Conservation (phyloP, 345 rosid species). For the Gynandropsis gynandra region DNA sequence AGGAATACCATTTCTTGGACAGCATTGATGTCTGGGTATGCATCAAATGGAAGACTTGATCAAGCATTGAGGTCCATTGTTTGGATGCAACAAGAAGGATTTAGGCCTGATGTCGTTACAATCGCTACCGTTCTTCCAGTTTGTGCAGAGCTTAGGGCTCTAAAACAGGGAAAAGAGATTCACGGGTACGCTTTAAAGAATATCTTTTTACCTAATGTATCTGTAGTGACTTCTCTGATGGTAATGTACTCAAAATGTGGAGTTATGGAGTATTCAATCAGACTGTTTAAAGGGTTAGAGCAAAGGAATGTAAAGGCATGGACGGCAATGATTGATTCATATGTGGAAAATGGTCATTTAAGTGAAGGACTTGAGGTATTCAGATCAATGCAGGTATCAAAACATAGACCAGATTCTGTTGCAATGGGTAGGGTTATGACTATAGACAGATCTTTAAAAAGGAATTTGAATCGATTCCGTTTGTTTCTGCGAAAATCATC, state of each 20-base stretch:
- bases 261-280: constrained; percentile 41
- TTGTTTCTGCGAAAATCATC: constrained; percentile 53
- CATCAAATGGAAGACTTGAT: constrained; percentile 60
- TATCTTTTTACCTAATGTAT: constrained; percentile 63
- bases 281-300: constrained; percentile 48
- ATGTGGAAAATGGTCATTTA: constrained; percentile 32
- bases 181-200: constrained; percentile 77
- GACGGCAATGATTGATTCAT: constrained; percentile 71
- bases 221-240: constrained; percentile 62
- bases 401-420: constrained; percentile 67
- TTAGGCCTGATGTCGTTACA: constrained; percentile 65
- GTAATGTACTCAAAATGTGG: constrained; percentile 78
- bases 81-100: constrained; percentile 97
- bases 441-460: constrained; percentile 55
- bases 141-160: constrained; percentile 53
- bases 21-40: constrained; percentile 76
- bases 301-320: constrained; percentile 55
- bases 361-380: constrained; percentile 40
- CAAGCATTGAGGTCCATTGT: constrained; percentile 79
- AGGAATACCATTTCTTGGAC: constrained; percentile 85
- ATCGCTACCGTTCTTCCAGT: constrained; percentile 73
- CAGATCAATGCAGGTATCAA: constrained; percentile 59
- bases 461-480: constrained; percentile 47
- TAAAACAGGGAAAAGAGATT: constrained; percentile 72
- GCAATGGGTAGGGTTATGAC: constrained; percentile 54